A percentile compares a stretch with the other conserved stretches of the same genome.
Evolutionary conservation across 768 basidiomycete species (phyloP).

Genomic region (Pilatotrama ljubarskyi): DNA sequence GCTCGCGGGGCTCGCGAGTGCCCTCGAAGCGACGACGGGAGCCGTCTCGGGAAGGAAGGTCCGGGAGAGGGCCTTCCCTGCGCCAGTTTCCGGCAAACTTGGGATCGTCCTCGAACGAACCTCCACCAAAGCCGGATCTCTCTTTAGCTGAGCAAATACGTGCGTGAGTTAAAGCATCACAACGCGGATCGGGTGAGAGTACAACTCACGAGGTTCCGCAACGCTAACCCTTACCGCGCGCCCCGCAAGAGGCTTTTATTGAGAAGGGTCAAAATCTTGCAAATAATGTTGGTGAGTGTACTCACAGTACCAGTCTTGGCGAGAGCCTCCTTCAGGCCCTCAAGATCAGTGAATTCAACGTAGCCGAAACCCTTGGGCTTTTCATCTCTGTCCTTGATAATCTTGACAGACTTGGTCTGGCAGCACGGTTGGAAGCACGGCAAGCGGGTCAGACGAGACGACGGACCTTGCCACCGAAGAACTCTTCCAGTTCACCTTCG

Average conservation of each 20-base stretch:
- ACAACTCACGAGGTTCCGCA: conserved; percentile 89
- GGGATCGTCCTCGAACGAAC: conserved; percentile 60
- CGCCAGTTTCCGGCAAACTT: conserved; percentile 89
- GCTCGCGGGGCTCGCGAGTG: conserved; percentile 42
- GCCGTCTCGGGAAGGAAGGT: conserved; percentile 57
- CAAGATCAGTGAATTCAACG: conserved; percentile 88
- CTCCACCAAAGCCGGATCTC: conserved; percentile 56
- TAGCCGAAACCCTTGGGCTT: conserved; percentile 99
- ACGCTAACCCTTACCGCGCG: conserved; percentile 88
- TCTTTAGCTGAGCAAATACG: conserved; percentile 64
- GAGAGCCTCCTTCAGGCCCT: conserved; percentile 84
- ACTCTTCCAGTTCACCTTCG: conserved; percentile 77
- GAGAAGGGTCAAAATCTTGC: not conserved
- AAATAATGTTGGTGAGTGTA: conserved; percentile 7
- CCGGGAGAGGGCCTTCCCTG: conserved; percentile 83
- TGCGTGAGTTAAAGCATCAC: conserved; percentile 17
- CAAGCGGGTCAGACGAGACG: not conserved
- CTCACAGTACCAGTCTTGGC: conserved; percentile 69
- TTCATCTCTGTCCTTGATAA: conserved; percentile 90
- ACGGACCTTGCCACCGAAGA: conserved; percentile 69
- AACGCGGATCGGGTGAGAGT: not conserved
- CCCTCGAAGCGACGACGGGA: conserved; percentile 71
- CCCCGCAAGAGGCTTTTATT: conserved; percentile 63
- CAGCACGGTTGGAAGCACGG: not conserved
- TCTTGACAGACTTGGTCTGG: conserved; percentile 83